Percentiles rank a stretch among this genome's conserved stretches.
These are phyloP conservation scores for Nigrograna mackinnonii DNA, from an alignment of 2,329 filamentous ascomycete genomes.

Conservation along the genomic window DNA sequence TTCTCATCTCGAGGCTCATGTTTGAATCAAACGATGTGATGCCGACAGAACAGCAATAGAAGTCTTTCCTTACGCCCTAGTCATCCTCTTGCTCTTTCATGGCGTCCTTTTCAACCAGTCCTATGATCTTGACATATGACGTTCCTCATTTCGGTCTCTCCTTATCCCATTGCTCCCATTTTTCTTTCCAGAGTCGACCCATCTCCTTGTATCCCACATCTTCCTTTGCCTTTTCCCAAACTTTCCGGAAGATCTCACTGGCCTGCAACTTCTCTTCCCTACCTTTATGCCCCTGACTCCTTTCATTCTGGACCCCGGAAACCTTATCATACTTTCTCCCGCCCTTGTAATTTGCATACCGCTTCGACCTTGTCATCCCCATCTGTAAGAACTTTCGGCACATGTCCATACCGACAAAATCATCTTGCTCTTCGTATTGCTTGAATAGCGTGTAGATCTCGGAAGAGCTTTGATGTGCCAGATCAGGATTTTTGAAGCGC, in stretches of 20 bases:
- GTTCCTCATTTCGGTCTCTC: too few species aligned
- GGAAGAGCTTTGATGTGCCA: constrained; percentile 56
- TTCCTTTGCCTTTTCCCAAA: constrained; percentile 38
- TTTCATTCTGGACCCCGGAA: constrained; percentile 46
- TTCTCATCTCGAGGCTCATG: too few species aligned
- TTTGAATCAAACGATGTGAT: too few species aligned
- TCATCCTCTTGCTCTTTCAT: too few species aligned
- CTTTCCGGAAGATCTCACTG: constrained; percentile 52
- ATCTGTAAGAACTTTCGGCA: constrained; percentile 67
- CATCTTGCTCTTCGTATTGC: constrained; percentile 53
- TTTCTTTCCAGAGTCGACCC: too few species aligned
- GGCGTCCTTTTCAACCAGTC: too few species aligned
- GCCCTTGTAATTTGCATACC: constrained; percentile 61
- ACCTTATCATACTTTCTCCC: constrained; percentile 58
- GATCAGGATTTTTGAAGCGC: constrained; percentile 59
- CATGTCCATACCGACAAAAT: constrained; percentile 70
- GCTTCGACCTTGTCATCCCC: constrained; percentile 64
- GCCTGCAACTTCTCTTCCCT: constrained; percentile 55
- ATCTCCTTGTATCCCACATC: constrained; percentile 23
- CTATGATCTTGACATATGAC: too few species aligned
- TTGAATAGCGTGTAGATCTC: constrained; percentile 57
- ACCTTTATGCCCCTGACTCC: constrained; percentile 49
- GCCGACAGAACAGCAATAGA: too few species aligned
- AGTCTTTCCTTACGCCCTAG: too few species aligned
- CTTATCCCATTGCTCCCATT: constrained; percentile 8